These are phyloP conservation scores for Paraurostyla sp. DNA, from an alignment of 73 alveolate genomes.

Conservation along the genomic window DNA sequence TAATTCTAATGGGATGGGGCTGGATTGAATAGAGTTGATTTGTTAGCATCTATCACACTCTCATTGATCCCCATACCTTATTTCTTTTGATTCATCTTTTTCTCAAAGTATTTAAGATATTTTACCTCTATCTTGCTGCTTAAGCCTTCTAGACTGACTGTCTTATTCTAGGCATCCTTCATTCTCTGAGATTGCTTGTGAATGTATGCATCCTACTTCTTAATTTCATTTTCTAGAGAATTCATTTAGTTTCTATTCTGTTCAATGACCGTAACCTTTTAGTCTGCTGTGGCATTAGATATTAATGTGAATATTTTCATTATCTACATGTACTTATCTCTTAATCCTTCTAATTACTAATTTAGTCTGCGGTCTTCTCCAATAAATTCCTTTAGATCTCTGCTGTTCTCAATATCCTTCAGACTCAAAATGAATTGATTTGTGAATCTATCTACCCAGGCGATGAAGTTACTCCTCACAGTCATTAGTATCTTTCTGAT, in stretches of 20 bases:
- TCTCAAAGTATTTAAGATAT: slow-evolving; percentile 14
- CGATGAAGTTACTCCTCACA: slow-evolving; percentile 5
- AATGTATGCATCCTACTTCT: not conserved
- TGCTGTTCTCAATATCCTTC: slow-evolving; percentile 27
- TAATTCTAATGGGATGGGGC: not conserved
- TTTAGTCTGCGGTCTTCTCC: slow-evolving; percentile 33
- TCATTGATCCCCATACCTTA: not conserved
- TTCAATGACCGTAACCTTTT: slow-evolving; percentile 15
- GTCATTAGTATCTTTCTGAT: slow-evolving; percentile 27
- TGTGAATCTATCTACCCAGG: slow-evolving; percentile 53
- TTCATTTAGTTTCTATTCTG: not conserved
- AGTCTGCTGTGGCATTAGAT: slow-evolving; percentile 4
- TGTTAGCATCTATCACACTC: not conserved
- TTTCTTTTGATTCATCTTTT: not conserved
- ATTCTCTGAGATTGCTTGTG: not conserved
- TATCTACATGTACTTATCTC: slow-evolving; percentile 4
- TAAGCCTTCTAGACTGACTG: slow-evolving; percentile 39
- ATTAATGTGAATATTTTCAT: slow-evolving; percentile 37
- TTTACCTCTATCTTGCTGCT: not conserved
- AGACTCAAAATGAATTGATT: slow-evolving; percentile 15
- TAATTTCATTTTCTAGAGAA: slow-evolving; percentile 5
- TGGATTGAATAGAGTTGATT: not conserved
- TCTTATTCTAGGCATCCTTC: slow-evolving; percentile 38
- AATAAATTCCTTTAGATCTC: slow-evolving; percentile 16
- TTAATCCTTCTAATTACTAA: slow-evolving; percentile 18